Evolutionary conservation across 2,329 filamentous ascomycete genomes (phyloP).

Genomic region (Coniochaeta sp.): DNA sequence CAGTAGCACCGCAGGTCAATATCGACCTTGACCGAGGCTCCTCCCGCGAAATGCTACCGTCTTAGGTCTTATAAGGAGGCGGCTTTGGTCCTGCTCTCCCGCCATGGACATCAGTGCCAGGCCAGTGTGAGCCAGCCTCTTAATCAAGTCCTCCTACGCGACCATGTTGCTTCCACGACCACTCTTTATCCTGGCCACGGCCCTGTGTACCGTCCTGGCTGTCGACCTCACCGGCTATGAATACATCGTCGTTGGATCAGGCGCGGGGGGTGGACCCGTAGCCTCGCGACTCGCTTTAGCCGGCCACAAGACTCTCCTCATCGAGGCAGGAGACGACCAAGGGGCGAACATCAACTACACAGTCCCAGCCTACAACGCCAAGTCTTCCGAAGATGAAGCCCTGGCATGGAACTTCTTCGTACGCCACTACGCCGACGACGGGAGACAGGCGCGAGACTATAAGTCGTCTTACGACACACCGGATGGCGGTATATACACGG

Average conservation of each 20-base stretch:
- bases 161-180: neutral
- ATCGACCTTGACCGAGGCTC: neutral
- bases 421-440: constrained; percentile 47
- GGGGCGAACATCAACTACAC: constrained; percentile 20
- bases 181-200: neutral
- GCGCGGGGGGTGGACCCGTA: constrained; percentile 51
- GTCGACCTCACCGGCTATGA: constrained; percentile 1
- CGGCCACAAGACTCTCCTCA: constrained; percentile 53
- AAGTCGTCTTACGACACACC: constrained; percentile 35
- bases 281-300: constrained; percentile 52
- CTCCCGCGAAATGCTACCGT: neutral
- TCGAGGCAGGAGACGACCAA: constrained; percentile 50
- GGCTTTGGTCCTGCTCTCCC: too few relatives aligned
- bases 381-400: constrained; percentile 14
- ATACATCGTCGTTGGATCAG: constrained; percentile 56
- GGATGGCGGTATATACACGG: constrained; percentile 27
- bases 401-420: constrained; percentile 54
- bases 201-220: neutral
- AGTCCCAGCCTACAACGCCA: constrained; percentile 16
- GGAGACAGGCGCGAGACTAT: constrained; percentile 40
- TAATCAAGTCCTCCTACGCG: neutral
- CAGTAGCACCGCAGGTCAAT: neutral
- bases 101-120: too few relatives aligned
- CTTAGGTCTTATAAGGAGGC: too few relatives aligned
- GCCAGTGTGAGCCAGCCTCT: neutral